Evolutionary conservation across 129 eudicot genomes (phyloP).

Genomic region (Daucus carota): DH1_v3.0 NC_030388.2:25111501-25112000

Average conservation of each 20-base stretch:
- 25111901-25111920: constrained; percentile 85
- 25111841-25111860: constrained; percentile 97
- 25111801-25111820: constrained; percentile 94
- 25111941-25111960: constrained; percentile 82
- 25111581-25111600: constrained; percentile 73
- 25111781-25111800: constrained; percentile 96
- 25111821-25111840: constrained; percentile 88
- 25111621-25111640: constrained; percentile 25
- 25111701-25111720: constrained; percentile 46
- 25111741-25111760: constrained; percentile 93
- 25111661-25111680: constrained; percentile 11
- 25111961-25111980: constrained; percentile 79
- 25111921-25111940: constrained; percentile 81
- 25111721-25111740: constrained; percentile 93
- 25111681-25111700: constrained; percentile 34
- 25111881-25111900: constrained; percentile 96
- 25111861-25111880: constrained; percentile 91
- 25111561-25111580: constrained; percentile 62
- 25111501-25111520: neutral
- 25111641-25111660: constrained; percentile 20
- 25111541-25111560: constrained; percentile 28
- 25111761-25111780: constrained; percentile 92
- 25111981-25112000: constrained; percentile 68
- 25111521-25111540: too few relatives aligned
- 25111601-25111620: constrained; percentile 26